Percentiles rank a stretch among this genome's conserved stretches.
These are phyloP conservation scores for Pelagomonas calceolata DNA, from an alignment of 108 stramenopile species.

Conservation along the genomic window DNA sequence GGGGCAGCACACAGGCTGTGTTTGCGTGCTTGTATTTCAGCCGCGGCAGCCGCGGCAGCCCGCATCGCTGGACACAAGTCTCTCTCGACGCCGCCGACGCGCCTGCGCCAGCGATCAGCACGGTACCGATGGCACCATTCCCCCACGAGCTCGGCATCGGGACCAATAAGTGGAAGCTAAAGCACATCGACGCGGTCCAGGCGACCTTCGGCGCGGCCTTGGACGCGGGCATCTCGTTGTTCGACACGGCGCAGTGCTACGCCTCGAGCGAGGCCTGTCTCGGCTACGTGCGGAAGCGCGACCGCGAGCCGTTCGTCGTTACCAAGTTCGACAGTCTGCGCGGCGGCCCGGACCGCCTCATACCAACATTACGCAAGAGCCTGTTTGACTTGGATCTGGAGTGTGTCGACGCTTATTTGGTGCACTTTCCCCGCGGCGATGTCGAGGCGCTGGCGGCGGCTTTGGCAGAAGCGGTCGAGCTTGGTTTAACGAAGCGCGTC, in stretches of 20 bases:
- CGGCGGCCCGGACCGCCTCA: neutral
- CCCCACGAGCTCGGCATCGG: too few relatives aligned
- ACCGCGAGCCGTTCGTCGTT: neutral
- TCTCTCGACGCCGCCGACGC: too few relatives aligned
- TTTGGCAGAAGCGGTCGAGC: constrained; percentile 46
- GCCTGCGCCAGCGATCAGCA: too few relatives aligned
- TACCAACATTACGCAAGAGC: neutral
- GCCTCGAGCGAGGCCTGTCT: constrained; percentile 32
- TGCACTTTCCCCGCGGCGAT: neutral
- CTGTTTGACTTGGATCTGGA: neutral
- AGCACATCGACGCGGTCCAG: too few relatives aligned
- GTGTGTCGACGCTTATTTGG: neutral
- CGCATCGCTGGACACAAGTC: too few relatives aligned
- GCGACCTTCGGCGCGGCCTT: too few relatives aligned
- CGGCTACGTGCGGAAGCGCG: neutral
- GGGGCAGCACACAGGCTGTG: too few relatives aligned
- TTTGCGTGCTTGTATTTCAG: too few relatives aligned
- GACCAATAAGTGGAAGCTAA: too few relatives aligned
- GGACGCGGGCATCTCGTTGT: constrained; percentile 61
- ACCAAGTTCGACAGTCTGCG: constrained; percentile 1
- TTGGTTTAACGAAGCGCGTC: constrained; percentile 51
- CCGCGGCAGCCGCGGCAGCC: too few relatives aligned
- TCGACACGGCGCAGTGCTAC: constrained; percentile 73
- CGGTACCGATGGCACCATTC: too few relatives aligned
- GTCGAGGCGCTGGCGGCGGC: constrained; percentile 55